A percentile compares a stretch with the other conserved stretches of the same genome.
phyloP scores from a whole-genome alignment of 2,329 filamentous ascomycete species.

The Fusarium succisae region DNA sequence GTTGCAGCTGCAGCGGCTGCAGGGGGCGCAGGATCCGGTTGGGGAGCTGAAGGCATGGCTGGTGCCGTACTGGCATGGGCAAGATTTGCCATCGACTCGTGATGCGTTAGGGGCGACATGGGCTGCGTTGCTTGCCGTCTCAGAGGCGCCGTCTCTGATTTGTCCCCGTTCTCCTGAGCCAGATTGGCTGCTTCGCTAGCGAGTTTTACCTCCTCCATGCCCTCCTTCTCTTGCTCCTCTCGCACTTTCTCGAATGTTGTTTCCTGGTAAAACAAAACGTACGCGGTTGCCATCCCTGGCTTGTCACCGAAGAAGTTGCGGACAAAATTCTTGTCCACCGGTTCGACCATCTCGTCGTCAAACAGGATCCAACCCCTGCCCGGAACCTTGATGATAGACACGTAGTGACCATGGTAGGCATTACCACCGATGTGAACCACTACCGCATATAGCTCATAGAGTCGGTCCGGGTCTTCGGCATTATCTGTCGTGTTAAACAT shows the following conservation, averaged over 20 bases:
- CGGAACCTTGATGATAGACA: slow-evolving; percentile 96
- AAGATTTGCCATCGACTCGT: slow-evolving; percentile 65
- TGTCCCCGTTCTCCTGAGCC: slow-evolving; percentile 58
- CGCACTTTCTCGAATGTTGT: slow-evolving; percentile 74
- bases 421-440: slow-evolving; percentile 97
- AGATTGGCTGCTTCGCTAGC: slow-evolving; percentile 66
- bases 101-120: slow-evolving; percentile 55
- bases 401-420: slow-evolving; percentile 97
- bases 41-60: slow-evolving; percentile 35
- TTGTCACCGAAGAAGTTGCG: slow-evolving; percentile 97
- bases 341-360: slow-evolving; percentile 98
- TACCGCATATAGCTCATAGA: slow-evolving; percentile 97
- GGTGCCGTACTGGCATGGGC: slow-evolving; percentile 75
- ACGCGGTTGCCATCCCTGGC: slow-evolving; percentile 89
- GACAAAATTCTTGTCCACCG: slow-evolving; percentile 95
- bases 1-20: slow-evolving; percentile 15
- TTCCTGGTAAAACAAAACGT: slow-evolving; percentile 98
- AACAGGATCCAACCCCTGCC: slow-evolving; percentile 96
- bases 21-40: slow-evolving; percentile 28
- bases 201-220: slow-evolving; percentile 68
- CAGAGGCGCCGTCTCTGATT: slow-evolving; percentile 56
- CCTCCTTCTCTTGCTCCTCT: slow-evolving; percentile 86
- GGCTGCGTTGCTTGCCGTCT: slow-evolving; percentile 63
- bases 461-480: slow-evolving; percentile 87
- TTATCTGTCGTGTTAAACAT: slow-evolving; percentile 98